Evolutionary conservation across 139 green algal genomes (phyloP), one percentile per base, ranked within the genome.

Genomic region (Picochlorum sp.): DNA sequence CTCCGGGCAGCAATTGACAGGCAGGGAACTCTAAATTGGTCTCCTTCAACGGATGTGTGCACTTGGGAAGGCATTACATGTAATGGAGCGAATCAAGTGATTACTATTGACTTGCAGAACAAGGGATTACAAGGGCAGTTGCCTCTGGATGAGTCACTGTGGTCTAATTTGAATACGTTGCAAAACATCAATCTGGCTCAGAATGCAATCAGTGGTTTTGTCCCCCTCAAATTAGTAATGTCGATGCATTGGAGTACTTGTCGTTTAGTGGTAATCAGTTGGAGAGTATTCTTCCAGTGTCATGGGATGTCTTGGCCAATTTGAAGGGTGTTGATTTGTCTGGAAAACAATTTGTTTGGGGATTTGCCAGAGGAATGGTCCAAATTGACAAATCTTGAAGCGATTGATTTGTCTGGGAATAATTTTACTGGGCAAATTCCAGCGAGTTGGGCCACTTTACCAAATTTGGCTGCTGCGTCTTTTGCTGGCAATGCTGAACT

Each of bases 241-340:
- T 71, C 5, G 38, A 49, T 47, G 71, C 23, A 23, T 20, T 78
- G 4, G 37, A 77, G 49, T 72, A 63, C 47, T 28, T 79, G 0
- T 61, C 63, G 4, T 58, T 79, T n/a, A 41, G 44, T 3, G 37
- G 52, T 23, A 79, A 79, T 71, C 32, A 49, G 20, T 41, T 79
- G 16, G 45, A 45, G 1, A 63, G 56, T 63, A 5, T 49, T 28
- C 65, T 78, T 14, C 71, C 71, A 45, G 6, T 18, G 6, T 54
- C 30, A 21, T 78, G 71, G 71, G 45, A 32, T 21, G 28, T 6
- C n/a, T 41, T 78, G 49, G 10, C 44, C 10, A 58, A 55, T 23
- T 50, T 78, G 20, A 50, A 65, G 45, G 71, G 71, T 10, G 57
- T 78, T 21, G 71, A 78, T 62, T 38, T 78, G 26, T 49, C 30